phyloP scores from a whole-genome alignment of 345 rosid species.

The Populus ilicifolia region DNA sequence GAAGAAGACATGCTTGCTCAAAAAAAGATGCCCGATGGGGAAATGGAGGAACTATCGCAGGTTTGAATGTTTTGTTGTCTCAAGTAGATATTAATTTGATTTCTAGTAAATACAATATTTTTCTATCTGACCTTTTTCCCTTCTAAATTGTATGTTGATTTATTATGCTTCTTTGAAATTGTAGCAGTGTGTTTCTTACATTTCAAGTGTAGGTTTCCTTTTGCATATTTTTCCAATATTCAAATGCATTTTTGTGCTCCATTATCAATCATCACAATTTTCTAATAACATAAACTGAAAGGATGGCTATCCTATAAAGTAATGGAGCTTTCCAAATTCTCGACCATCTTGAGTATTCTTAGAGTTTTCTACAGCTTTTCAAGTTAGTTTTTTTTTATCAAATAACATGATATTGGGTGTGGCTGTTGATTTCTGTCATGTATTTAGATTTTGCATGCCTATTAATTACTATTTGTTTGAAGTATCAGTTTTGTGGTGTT shows the following conservation, averaged over 20 bases:
- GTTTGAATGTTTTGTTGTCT: conserved; percentile 25
- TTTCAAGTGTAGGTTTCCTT: background rate
- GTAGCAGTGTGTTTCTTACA: background rate
- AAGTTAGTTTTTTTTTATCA: too few species aligned
- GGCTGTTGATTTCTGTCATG: background rate
- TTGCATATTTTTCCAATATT: background rate
- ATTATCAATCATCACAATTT: too few species aligned
- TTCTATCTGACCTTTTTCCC: background rate
- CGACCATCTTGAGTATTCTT: too few species aligned
- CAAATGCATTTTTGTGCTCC: too few species aligned
- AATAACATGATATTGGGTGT: background rate
- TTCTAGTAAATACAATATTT: background rate
- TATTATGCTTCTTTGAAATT: conserved; percentile 3
- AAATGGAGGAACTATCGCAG: conserved; percentile 96
- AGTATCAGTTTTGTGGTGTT: background rate
- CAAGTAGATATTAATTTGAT: background rate
- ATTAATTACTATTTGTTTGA: background rate
- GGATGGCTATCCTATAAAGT: too few species aligned
- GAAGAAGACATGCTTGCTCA: conserved; percentile 99
- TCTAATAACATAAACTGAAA: too few species aligned
- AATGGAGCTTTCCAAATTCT: too few species aligned
- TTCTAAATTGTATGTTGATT: background rate
- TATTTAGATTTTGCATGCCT: background rate
- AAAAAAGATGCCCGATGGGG: conserved; percentile 93
- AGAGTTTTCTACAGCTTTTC: background rate